These are phyloP conservation scores for Cryptococcus sp. DNA, from an alignment of 1,284 basidiomycete genomes.

Conservation along the genomic window DNA sequence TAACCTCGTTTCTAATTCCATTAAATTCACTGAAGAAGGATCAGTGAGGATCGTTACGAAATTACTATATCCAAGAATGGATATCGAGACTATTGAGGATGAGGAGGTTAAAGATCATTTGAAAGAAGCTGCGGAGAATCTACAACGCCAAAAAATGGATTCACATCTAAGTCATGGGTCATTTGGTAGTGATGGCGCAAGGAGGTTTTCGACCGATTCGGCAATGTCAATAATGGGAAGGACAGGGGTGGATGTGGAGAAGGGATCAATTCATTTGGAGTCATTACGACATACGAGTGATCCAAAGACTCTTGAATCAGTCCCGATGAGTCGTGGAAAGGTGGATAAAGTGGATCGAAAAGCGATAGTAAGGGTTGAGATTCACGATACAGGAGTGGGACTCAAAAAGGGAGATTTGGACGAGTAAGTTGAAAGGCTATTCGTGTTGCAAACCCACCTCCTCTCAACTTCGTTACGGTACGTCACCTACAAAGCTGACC, in stretches of 20 bases:
- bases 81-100: slow-evolving; percentile 9
- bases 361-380: slow-evolving; percentile 67
- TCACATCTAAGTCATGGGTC: background rate
- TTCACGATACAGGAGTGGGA: slow-evolving; percentile 74
- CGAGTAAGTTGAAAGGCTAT: slow-evolving; percentile 59
- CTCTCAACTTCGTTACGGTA: background rate
- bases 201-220: background rate
- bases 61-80: slow-evolving; percentile 38
- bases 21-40: slow-evolving; percentile 69
- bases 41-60: slow-evolving; percentile 43
- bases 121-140: slow-evolving; percentile 24
- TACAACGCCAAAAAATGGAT: slow-evolving; percentile 13
- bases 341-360: slow-evolving; percentile 17
- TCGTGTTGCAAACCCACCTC: background rate
- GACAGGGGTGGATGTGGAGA: slow-evolving; percentile 22
- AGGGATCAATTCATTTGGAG: slow-evolving; percentile 28
- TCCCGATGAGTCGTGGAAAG: background rate
- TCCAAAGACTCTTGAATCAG: background rate
- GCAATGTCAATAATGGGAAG: background rate
- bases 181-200: background rate
- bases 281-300: background rate
- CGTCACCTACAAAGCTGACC: background rate
- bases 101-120: slow-evolving; percentile 24
- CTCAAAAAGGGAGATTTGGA: slow-evolving; percentile 67
- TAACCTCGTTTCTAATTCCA: slow-evolving; percentile 49